Evolutionary conservation across 1,284 basidiomycete genomes (phyloP), one percentile per base, ranked within the genome.

Genomic region (Schizophyllum commune): DNA sequence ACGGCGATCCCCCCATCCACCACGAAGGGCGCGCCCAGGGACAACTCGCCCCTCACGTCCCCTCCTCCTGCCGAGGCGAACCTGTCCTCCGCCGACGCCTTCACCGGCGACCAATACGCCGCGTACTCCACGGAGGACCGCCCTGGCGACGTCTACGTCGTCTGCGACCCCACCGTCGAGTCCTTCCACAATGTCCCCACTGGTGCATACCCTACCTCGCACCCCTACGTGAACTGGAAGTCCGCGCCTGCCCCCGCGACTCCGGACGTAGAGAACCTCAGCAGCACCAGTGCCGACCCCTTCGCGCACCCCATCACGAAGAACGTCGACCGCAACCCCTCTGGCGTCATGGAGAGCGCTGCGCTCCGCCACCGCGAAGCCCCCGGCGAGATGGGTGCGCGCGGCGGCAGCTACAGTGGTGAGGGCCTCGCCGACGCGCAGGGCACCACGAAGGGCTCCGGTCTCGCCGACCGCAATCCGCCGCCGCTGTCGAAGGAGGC

Each of bases 131-230:
- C 79, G 32, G 83, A 86, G 17, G 69, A 72, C 47, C 68, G 73
- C 27, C 80, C 82, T 55, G 73, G 77, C 33, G 81, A 79, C 64
- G 84, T 81, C 61, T 85, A 88, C 68, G 83, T 88, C 65, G 86
- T 87, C 65, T 86, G 84, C 53, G 78, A 85, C 65, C 86, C 86
- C 33, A 20, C 53, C 9, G 84, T 86, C 70, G 77, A 80, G 51
- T 74, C 81, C 59, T 69, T 81, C 22, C 87, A 87, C 67, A 74
- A 79, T 64, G 85, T 89, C 39, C 87, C 87, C 3, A 80, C 81
- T 9, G 86, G 87, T 64, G 86, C 86, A 11, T 89, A 84, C 73
- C 82, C 83, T 59, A 79, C 79, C 57, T 81, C 83, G 52, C 73
- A 79, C 32, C 71, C 82, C 9, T 88, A 85, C 71, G 71, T 75